Conservation (phyloP, 2,329 filamentous ascomycete genomes). For the Talaromyces sp. region DNA sequence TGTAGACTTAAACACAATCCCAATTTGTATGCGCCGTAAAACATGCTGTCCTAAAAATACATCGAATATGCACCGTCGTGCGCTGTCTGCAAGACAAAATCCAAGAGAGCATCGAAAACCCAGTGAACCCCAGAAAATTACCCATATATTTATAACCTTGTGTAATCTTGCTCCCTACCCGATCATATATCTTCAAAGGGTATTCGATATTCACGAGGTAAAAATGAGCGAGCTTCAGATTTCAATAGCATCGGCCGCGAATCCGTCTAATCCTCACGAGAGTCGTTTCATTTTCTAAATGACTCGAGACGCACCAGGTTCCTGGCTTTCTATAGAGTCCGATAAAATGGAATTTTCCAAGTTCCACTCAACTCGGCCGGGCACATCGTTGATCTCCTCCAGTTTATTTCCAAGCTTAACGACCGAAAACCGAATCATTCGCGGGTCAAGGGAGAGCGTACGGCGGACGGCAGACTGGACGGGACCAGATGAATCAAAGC, state of each 20-base stretch:
- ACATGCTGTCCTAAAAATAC: not conserved
- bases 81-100: not conserved
- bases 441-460: constrained; percentile 77
- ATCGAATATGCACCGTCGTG: not conserved
- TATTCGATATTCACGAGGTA: not conserved
- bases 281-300: not conserved
- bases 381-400: constrained; percentile 55
- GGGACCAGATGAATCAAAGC: constrained; percentile 74
- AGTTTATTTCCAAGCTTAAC: constrained; percentile 75
- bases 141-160: not conserved
- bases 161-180: not conserved
- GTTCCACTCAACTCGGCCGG: constrained; percentile 52
- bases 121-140: not conserved
- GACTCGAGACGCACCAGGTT: not conserved
- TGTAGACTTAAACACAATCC: not conserved
- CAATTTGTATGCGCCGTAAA: not conserved
- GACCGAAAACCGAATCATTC: constrained; percentile 80
- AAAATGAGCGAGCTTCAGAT: not conserved
- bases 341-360: not conserved
- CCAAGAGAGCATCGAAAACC: not conserved
- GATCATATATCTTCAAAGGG: not conserved
- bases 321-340: not conserved
- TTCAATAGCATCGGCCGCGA: not conserved
- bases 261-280: not conserved
- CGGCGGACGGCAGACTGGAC: constrained; percentile 70